These are phyloP conservation scores for Phytophthora podocarpi DNA, from an alignment of 352 stramenopile species.

Conservation along the genomic window DNA sequence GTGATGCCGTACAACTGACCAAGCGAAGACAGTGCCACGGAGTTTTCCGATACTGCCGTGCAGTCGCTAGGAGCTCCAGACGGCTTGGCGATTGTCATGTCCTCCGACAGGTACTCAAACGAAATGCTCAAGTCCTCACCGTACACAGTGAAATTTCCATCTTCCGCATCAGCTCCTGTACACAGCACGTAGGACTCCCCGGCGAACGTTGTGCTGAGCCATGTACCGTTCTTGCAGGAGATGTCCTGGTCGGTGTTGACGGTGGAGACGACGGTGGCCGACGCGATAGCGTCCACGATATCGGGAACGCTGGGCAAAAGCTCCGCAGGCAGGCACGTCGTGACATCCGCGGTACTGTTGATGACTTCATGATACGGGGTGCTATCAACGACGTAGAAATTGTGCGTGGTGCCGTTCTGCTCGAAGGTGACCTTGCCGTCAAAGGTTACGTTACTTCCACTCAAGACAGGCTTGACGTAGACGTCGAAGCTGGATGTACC, in stretches of 20 bases:
- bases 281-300: conserved; percentile 40
- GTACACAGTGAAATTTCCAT: conserved; percentile 42
- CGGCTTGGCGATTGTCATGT: conserved; percentile 34
- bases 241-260: conserved; percentile 49
- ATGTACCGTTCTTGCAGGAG: conserved; percentile 40
- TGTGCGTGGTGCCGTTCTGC: conserved; percentile 42
- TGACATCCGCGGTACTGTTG: conserved; percentile 21
- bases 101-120: conserved; percentile 34
- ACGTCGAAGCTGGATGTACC: conserved; percentile 48
- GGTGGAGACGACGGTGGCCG: conserved; percentile 34
- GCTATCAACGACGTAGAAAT: conserved; percentile 47
- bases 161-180: conserved; percentile 20
- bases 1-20: conserved; percentile 35
- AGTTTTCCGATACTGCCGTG: conserved; percentile 21
- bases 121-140: conserved; percentile 49
- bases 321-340: conserved; percentile 31
- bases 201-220: conserved; percentile 48
- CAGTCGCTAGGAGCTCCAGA: conserved; percentile 33
- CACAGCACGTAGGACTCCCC: conserved; percentile 57
- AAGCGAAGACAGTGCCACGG: conserved; percentile 33
- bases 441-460: conserved; percentile 36
- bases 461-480: conserved; percentile 44
- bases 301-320: conserved; percentile 35
- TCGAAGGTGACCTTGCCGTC: conserved; percentile 46
- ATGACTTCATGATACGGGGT: conserved; percentile 38